Evolutionary conservation across 1,139 yeast species (phyloP).

Genomic region (Dujonia santamariae): DNA sequence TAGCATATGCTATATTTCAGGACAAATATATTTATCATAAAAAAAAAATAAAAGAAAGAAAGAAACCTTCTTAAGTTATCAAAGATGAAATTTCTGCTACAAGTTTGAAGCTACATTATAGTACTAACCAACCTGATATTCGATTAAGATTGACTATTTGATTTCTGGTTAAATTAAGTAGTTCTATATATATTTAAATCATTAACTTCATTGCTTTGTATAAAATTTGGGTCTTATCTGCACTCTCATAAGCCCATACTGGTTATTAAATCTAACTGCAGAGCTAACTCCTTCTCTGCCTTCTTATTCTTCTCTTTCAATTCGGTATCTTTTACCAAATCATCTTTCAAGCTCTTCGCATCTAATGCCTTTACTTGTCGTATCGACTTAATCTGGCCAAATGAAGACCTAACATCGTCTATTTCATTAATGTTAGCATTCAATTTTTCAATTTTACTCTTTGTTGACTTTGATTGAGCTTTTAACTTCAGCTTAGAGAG

Average conservation of each 20-base stretch:
- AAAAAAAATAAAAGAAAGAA: too few relatives aligned
- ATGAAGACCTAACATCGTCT: slow-evolving; percentile 28
- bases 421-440: slow-evolving; percentile 38
- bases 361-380: slow-evolving; percentile 25
- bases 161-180: too few relatives aligned
- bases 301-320: slow-evolving; percentile 33
- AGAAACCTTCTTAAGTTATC: too few relatives aligned
- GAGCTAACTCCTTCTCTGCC: slow-evolving; percentile 49
- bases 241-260: slow-evolving; percentile 44
- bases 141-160: too few relatives aligned
- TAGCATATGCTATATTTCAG: too few relatives aligned
- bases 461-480: slow-evolving; percentile 31
- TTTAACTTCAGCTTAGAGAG: slow-evolving; percentile 15
- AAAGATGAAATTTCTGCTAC: too few relatives aligned
- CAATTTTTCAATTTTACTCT: slow-evolving; percentile 40
- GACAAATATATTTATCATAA: too few relatives aligned
- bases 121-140: too few relatives aligned
- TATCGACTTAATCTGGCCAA: slow-evolving; percentile 15
- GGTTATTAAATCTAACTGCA: slow-evolving; percentile 58
- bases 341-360: slow-evolving; percentile 36
- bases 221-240: too few relatives aligned
- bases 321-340: slow-evolving; percentile 39
- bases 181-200: too few relatives aligned
- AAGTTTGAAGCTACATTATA: too few relatives aligned
- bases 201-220: too few relatives aligned